Conservation (phyloP, 148 eudicot species). For the Rhododendron simsii region DNA sequence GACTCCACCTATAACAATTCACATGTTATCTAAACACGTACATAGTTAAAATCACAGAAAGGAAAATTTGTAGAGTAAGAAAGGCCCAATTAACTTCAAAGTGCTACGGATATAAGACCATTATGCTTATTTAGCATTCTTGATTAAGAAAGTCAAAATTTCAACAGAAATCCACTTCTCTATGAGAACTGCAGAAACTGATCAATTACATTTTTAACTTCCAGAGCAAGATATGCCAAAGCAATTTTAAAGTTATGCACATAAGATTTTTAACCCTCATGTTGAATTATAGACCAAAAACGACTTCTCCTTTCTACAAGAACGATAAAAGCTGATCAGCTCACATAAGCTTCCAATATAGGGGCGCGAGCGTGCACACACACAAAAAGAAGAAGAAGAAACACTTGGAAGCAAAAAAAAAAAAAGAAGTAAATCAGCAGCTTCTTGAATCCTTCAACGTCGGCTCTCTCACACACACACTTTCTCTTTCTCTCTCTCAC, state of each 20-base stretch:
- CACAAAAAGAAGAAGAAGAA: not conserved
- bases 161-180: not conserved
- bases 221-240: not conserved
- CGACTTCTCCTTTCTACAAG: not conserved
- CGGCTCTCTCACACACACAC: not conserved
- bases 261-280: not conserved
- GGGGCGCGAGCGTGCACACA: not conserved
- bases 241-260: not conserved
- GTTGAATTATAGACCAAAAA: not conserved
- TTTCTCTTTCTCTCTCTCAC: not conserved
- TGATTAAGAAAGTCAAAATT: not conserved
- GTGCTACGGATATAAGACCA: not conserved
- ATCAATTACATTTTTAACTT: not conserved
- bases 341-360: not conserved
- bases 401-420: not conserved
- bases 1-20: not conserved
- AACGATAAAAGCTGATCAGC: not conserved
- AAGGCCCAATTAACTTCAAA: not conserved
- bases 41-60: not conserved
- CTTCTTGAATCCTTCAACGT: not conserved
- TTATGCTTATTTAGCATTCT: not conserved
- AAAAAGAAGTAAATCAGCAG: not conserved
- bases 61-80: not conserved
- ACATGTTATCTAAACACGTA: not conserved
- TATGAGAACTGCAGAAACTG: not conserved